Evolutionary conservation across 2,329 filamentous ascomycete species (phyloP).

Genomic region (Huntiella omanensis): DNA sequence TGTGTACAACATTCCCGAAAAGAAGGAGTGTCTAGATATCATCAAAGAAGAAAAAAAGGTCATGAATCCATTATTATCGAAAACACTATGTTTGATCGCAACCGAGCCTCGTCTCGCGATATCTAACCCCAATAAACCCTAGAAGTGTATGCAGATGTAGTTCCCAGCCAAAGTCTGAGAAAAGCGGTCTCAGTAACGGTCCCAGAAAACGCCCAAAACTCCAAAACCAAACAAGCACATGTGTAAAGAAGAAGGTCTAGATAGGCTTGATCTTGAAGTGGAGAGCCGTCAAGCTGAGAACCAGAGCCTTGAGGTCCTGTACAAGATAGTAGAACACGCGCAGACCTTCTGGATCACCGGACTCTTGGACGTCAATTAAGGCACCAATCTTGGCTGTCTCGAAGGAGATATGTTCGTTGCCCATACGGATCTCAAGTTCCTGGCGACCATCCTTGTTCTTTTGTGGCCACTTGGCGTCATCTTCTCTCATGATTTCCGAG

Average conservation of each 20-base stretch:
- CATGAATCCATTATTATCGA: too few species aligned
- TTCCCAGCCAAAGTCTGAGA: too few species aligned
- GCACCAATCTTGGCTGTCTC: slow-evolving; percentile 99
- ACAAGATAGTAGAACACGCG: slow-evolving; percentile 98
- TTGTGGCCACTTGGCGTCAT: slow-evolving; percentile 94
- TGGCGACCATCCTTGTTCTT: slow-evolving; percentile 98
- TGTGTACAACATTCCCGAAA: too few species aligned
- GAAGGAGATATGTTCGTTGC: slow-evolving; percentile 92
- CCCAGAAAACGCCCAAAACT: slow-evolving; percentile 3
- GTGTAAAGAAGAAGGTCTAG: slow-evolving; percentile 18
- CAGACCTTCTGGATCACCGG: slow-evolving; percentile 83
- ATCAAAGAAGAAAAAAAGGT: too few species aligned
- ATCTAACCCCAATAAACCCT: too few species aligned
- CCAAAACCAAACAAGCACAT: neutral
- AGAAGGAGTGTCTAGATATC: too few species aligned
- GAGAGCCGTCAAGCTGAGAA: slow-evolving; percentile 88
- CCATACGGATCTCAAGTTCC: slow-evolving; percentile 84
- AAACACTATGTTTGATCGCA: too few species aligned
- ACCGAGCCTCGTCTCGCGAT: too few species aligned
- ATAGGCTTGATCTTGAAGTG: slow-evolving; percentile 94
- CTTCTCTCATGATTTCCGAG: slow-evolving; percentile 95
- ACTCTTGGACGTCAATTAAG: slow-evolving; percentile 89
- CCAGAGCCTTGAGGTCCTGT: slow-evolving; percentile 87
- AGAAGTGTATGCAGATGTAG: too few species aligned
- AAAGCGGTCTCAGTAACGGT: too few species aligned